phyloP scores from a whole-genome alignment of 495 filamentous ascomycete species.

The Lepraria neglecta region DNA sequence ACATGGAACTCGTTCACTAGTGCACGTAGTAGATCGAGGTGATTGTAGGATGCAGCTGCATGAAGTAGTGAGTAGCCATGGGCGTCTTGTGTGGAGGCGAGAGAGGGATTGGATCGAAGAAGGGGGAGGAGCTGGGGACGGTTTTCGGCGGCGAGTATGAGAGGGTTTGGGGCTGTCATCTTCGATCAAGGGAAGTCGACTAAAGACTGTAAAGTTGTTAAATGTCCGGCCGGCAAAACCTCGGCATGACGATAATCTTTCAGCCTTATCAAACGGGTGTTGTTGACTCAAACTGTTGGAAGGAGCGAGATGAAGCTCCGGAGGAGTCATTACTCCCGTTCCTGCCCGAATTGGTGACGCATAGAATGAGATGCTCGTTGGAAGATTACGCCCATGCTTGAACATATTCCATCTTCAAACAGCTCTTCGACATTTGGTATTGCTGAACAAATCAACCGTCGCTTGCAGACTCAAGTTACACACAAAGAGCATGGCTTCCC shows the following conservation, averaged over 20 bases:
- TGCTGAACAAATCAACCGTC: slow-evolving; percentile 2
- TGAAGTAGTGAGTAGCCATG: slow-evolving; percentile 90
- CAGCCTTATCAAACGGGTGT: not conserved
- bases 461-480: not conserved
- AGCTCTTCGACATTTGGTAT: not conserved
- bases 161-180: slow-evolving; percentile 60
- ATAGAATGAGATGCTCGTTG: not conserved
- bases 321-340: not conserved
- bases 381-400: not conserved
- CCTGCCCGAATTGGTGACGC: not conserved
- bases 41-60: slow-evolving; percentile 85
- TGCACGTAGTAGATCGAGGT: slow-evolving; percentile 67
- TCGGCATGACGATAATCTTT: slow-evolving; percentile 12
- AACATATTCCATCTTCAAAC: not conserved
- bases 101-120: slow-evolving; percentile 56
- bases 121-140: slow-evolving; percentile 57
- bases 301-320: not conserved
- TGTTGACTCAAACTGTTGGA: not conserved
- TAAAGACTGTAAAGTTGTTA: too few species aligned
- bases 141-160: slow-evolving; percentile 73
- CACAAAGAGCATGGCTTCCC: slow-evolving; percentile 11
- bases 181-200: not conserved
- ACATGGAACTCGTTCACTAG: slow-evolving; percentile 74
- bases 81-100: slow-evolving; percentile 66
- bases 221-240: slow-evolving; percentile 3